A percentile compares a stretch with the other conserved stretches of the same genome.
Conservation (phyloP, 169 alveolate species). For the Eimeria maxima region DNA sequence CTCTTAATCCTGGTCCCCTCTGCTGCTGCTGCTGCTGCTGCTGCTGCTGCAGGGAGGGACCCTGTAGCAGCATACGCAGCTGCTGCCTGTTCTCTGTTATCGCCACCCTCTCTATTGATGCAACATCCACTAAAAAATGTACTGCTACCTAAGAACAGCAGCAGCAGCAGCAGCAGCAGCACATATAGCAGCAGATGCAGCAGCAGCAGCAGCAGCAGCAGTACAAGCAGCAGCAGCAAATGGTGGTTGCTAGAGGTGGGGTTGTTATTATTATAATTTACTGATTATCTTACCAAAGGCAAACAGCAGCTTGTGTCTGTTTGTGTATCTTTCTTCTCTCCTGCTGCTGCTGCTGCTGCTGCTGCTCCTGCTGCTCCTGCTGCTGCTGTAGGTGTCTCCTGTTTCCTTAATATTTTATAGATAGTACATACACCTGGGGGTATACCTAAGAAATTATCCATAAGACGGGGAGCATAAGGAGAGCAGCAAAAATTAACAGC, state of each 20-base stretch:
- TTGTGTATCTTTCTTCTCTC: neutral
- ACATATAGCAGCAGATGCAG: conserved; percentile 2
- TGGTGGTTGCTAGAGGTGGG: neutral
- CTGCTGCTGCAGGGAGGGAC: too few species aligned
- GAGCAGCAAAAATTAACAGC: conserved; percentile 39
- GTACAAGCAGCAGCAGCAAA: neutral
- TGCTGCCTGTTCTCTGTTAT: conserved; percentile 8
- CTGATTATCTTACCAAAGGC: neutral
- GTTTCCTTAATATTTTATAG: conserved; percentile 41
- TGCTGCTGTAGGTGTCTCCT: too few species aligned
- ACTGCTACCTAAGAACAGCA: conserved; percentile 45
- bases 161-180: conserved; percentile 55
- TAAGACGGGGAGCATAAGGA: conserved; percentile 42
- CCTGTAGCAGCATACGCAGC: conserved; percentile 14
- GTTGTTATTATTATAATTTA: too few species aligned
- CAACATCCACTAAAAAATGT: conserved; percentile 10
- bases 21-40: too few species aligned
- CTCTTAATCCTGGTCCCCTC: neutral
- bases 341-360: neutral
- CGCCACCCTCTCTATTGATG: conserved; percentile 21
- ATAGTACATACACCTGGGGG: conserved; percentile 65
- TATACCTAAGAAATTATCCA: conserved; percentile 7
- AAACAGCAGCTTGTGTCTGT: neutral
- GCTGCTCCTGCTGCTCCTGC: too few species aligned
- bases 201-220: neutral